Evolutionary conservation across 148 eudicot species (phyloP), one percentile per base, ranked within the genome.

Genomic region (Amaranthus cruentus): DNA sequence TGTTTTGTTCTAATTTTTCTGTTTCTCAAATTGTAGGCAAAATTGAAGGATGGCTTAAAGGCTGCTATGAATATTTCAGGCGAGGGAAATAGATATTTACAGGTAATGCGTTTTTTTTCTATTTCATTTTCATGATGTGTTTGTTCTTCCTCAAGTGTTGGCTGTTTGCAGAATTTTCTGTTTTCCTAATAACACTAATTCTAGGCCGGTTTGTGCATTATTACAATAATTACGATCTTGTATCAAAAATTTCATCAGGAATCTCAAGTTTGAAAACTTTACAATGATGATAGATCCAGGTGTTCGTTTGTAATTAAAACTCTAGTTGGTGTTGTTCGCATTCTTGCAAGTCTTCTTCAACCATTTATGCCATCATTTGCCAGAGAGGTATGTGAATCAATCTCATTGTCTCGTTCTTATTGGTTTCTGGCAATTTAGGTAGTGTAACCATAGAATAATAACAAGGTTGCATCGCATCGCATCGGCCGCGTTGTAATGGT

Each of bases 61-160:
- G 62, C 70, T 47, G 77, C 77, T 9, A 74, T 74, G 77, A 42
- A 9, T 50, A 56, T 74, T 65, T 53, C 77, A 55, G 50, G 14
- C 7, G 63, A 54, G 42, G 77, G 77, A 56, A 74, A 74, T 54
- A 3, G 9, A 66, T 54, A 66, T 18, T 55, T 66, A 3, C 77
- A 74, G 55, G 77, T 65, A 74, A 46, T 8, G 28, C 0, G 2
- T 7, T 38, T 3, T n/a, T 71, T 18, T 18, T 18, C 18, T 18
- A 18, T 18, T 18, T 18, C 18, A 18, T 62, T 50, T 7, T 11
- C 47, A 69, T 69, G 42, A n/a, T 69, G 52, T 7, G 2, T 53
- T 69, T 4, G 11, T 69, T 10, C 38, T 7, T 18, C 18, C 18
- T 54, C 43, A 6, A 2, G 28, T 42, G 50, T 46, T 55, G 7